phyloP scores from a whole-genome alignment of 805 yeast genomes.

The Candida khao-thaluensis region DNA sequence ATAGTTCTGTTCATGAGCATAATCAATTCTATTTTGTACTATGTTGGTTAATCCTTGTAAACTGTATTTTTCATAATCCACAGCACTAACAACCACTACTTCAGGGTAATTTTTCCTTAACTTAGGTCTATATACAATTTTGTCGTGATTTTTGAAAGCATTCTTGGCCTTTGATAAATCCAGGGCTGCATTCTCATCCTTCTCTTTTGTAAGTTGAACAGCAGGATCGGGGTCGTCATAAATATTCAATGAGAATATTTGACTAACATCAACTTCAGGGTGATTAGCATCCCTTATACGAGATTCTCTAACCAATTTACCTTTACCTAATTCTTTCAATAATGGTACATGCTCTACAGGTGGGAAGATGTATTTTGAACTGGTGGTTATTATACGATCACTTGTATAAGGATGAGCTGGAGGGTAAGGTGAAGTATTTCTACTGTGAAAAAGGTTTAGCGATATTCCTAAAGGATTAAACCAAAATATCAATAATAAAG shows the following conservation, averaged over 20 bases:
- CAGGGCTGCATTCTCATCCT: constrained; percentile 46
- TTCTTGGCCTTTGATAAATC: constrained; percentile 49
- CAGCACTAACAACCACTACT: constrained; percentile 71
- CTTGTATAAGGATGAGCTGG: constrained; percentile 34
- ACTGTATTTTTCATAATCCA: constrained; percentile 70
- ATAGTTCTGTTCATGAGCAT: constrained; percentile 76
- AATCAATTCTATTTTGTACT: constrained; percentile 84
- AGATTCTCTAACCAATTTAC: constrained; percentile 49
- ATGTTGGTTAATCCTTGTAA: constrained; percentile 60
- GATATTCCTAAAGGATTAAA: constrained; percentile 21
- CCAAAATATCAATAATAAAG: constrained; percentile 22
- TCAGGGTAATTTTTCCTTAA: constrained; percentile 50
- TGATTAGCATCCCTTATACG: constrained; percentile 45
- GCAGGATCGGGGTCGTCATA: constrained; percentile 43
- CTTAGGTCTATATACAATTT: constrained; percentile 46
- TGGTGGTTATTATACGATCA: constrained; percentile 39
- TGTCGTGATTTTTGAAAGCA: constrained; percentile 65
- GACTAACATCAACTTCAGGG: constrained; percentile 36
- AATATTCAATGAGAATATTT: constrained; percentile 38
- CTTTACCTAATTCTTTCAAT: constrained; percentile 55
- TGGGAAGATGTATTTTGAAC: constrained; percentile 63
- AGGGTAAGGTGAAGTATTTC: constrained; percentile 22
- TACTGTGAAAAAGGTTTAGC: constrained; percentile 4
- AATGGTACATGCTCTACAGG: constrained; percentile 67
- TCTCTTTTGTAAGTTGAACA: constrained; percentile 40